These are phyloP conservation scores for Chalaropsis thielavioides DNA, from an alignment of 2,329 filamentous ascomycete species.

Conservation along the genomic window DNA sequence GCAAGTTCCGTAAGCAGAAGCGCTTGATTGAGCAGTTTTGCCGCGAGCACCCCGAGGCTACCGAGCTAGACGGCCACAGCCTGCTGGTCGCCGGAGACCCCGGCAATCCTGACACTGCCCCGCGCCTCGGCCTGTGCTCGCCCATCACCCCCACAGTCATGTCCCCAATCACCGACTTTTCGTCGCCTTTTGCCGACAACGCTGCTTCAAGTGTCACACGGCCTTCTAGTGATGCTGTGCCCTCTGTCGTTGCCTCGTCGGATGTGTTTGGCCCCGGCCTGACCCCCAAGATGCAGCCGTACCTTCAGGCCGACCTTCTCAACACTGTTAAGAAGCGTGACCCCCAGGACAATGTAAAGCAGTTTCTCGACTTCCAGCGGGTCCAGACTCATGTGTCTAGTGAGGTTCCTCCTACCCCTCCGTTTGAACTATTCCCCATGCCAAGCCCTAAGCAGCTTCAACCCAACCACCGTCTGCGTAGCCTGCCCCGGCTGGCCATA, in stretches of 20 bases:
- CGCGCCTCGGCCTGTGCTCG: conserved; percentile 17
- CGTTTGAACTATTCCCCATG: conserved; percentile 47
- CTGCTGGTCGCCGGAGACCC: conserved; percentile 68
- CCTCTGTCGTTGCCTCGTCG: conserved; percentile 80
- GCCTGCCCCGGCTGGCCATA: conserved; percentile 48
- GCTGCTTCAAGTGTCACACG: neutral
- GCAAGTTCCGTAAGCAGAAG: conserved; percentile 70
- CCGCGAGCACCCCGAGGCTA: conserved; percentile 55
- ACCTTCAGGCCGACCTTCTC: conserved; percentile 58
- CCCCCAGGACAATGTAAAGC: conserved; percentile 82
- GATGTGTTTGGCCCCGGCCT: conserved; percentile 65
- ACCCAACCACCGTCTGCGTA: conserved; percentile 40
- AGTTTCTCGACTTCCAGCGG: conserved; percentile 79
- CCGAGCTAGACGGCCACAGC: conserved; percentile 37
- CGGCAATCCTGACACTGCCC: conserved; percentile 56
- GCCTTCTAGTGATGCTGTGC: conserved; percentile 49
- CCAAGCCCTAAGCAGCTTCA: conserved; percentile 21
- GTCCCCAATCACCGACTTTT: conserved; percentile 8
- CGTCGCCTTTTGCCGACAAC: conserved; percentile 31
- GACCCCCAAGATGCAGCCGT: conserved; percentile 46
- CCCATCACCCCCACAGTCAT: conserved; percentile 12
- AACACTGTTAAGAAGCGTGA: conserved; percentile 57
- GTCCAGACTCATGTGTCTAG: conserved; percentile 30
- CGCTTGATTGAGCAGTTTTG: conserved; percentile 60
- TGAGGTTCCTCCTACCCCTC: conserved; percentile 54